phyloP scores from a whole-genome alignment of 306 rosid species.

The Medicago lupulina region DNA sequence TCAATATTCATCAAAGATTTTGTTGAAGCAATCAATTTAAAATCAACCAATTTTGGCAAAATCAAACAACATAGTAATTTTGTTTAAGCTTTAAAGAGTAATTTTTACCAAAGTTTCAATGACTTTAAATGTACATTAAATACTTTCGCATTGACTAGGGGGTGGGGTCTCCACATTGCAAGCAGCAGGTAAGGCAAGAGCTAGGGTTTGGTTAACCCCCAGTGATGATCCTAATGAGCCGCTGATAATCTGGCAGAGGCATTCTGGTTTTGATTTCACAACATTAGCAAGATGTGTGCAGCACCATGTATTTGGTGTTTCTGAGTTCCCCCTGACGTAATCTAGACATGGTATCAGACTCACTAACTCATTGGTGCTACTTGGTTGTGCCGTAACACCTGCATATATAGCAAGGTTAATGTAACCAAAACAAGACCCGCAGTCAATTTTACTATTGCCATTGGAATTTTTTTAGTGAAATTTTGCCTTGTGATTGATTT shows the following conservation, averaged over 20 bases:
- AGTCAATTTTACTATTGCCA: constrained; percentile 52
- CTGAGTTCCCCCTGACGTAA: constrained; percentile 73
- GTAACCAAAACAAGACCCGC: constrained; percentile 45
- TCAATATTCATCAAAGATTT: too few species aligned
- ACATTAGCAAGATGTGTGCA: constrained; percentile 76
- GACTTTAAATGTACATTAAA: neutral
- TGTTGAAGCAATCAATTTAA: too few species aligned
- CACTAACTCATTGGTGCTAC: constrained; percentile 65
- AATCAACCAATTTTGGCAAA: too few species aligned
- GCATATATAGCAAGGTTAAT: constrained; percentile 50
- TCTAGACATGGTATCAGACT: constrained; percentile 78
- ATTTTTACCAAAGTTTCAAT: too few species aligned
- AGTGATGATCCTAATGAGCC: constrained; percentile 69
- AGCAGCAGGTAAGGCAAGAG: constrained; percentile 73
- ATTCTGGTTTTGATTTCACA: constrained; percentile 70
- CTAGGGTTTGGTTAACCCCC: constrained; percentile 77
- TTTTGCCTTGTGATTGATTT: too few species aligned
- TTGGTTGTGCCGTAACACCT: constrained; percentile 62
- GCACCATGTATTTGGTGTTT: constrained; percentile 73
- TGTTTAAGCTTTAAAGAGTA: too few species aligned
- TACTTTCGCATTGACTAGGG: constrained; percentile 62
- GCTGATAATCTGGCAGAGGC: constrained; percentile 74
- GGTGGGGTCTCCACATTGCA: constrained; percentile 87
- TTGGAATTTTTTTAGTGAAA: constrained; percentile 17
- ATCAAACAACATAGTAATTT: too few species aligned